Conservation (phyloP, 164 flowering plant genomes). For the Annona cherimola region DNA sequence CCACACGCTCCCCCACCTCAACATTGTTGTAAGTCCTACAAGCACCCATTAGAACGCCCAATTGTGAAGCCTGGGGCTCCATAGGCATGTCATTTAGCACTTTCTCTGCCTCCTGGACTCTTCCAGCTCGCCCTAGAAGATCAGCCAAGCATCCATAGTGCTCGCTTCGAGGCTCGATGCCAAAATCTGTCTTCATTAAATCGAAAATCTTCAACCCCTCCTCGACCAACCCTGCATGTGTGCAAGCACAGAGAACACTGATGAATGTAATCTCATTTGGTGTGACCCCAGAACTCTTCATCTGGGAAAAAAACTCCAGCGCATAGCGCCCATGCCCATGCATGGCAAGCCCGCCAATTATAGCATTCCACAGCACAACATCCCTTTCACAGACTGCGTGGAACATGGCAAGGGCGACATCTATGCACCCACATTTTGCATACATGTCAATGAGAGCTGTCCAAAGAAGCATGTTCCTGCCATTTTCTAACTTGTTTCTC, state of each 20-base stretch:
- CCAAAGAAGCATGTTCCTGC: conserved; percentile 30
- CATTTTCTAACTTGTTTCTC: conserved; percentile 35
- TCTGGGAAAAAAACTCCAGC: conserved; percentile 13
- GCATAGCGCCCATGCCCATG: conserved; percentile 25
- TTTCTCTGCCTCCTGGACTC: conserved; percentile 33
- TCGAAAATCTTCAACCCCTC: conserved; percentile 28
- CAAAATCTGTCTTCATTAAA: conserved; percentile 24
- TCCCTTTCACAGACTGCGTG: conserved; percentile 32
- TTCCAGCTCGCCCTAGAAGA: conserved; percentile 39
- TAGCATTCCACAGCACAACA: conserved; percentile 64
- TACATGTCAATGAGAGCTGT: conserved; percentile 75
- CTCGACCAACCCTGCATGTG: conserved; percentile 42
- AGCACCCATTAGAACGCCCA: conserved; percentile 37
- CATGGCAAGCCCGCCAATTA: conserved; percentile 51
- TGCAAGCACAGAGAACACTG: conserved; percentile 39
- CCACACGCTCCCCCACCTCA: conserved; percentile 31
- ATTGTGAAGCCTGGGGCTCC: conserved; percentile 32
- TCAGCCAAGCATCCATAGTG: conserved; percentile 46
- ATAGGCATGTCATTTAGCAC: conserved; percentile 29
- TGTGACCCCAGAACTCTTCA: conserved; percentile 11
- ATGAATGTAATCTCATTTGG: conserved; percentile 27
- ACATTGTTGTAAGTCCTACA: conserved; percentile 38
- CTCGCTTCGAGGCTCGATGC: conserved; percentile 34
- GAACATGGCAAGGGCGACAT: conserved; percentile 36
- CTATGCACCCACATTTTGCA: conserved; percentile 58